These are phyloP conservation scores for Pisolithus marmoratus DNA, from an alignment of 768 basidiomycete species.

Conservation along the genomic window DNA sequence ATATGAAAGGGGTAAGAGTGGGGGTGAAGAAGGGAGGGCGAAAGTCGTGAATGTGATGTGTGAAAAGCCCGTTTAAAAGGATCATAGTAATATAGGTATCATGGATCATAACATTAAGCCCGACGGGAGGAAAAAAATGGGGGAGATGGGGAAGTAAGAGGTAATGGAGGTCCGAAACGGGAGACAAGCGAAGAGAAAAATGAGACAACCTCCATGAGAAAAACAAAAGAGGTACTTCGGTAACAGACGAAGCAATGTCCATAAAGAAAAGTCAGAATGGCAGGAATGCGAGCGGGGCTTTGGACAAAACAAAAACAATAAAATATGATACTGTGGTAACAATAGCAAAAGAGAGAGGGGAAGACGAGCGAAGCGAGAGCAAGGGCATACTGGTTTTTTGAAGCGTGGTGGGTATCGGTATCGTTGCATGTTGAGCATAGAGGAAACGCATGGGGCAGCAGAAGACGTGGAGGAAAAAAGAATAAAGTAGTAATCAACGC, in stretches of 20 bases:
- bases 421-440: neutral
- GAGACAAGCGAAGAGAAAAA: neutral
- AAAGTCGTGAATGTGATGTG: neutral
- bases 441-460: neutral
- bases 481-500: neutral
- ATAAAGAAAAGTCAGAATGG: neutral
- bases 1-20: neutral
- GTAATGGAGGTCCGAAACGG: neutral
- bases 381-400: neutral
- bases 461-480: neutral
- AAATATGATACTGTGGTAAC: neutral
- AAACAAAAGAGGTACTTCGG: neutral
- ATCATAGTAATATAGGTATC: conserved; percentile 2
- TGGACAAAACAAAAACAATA: neutral
- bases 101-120: neutral
- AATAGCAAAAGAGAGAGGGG: neutral
- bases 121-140: neutral
- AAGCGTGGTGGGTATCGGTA: neutral
- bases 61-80: neutral
- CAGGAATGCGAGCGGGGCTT: neutral
- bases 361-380: neutral
- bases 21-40: neutral
- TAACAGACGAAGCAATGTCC: neutral
- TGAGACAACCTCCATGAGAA: neutral
- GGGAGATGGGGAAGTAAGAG: neutral